Conservation (phyloP, 805 yeast genomes). For the Starmerella khaoyaiensis region DNA sequence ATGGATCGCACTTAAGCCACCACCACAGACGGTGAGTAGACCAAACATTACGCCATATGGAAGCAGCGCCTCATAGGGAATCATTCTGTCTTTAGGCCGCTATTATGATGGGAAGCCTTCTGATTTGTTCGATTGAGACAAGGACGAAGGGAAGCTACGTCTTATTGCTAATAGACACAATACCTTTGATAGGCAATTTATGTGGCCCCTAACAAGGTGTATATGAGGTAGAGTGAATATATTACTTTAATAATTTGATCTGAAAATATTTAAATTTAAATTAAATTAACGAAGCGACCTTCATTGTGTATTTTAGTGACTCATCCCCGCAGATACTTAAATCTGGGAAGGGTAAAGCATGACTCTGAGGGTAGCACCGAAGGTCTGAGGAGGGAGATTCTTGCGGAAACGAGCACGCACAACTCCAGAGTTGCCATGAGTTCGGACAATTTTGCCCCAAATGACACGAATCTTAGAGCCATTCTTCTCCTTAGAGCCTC, state of each 20-base stretch:
- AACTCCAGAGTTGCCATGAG: conserved; percentile 97
- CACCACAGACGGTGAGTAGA: conserved; percentile 43
- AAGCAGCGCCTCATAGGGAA: conserved; percentile 57
- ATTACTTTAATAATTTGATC: too few species aligned
- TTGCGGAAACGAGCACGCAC: conserved; percentile 98
- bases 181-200: too few species aligned
- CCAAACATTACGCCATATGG: conserved; percentile 48
- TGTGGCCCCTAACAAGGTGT: too few species aligned
- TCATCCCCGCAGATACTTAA: conserved; percentile 33
- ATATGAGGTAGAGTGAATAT: too few species aligned
- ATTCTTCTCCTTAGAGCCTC: conserved; percentile 94
- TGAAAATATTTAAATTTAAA: conserved; percentile 14
- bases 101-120: too few species aligned
- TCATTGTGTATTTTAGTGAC: conserved; percentile 3
- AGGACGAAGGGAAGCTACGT: too few species aligned
- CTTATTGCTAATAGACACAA: too few species aligned
- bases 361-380: conserved; percentile 99
- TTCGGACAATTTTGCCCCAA: conserved; percentile 98
- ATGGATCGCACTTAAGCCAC: conserved; percentile 35
- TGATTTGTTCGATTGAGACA: too few species aligned
- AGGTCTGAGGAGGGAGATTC: conserved; percentile 98
- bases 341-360: conserved; percentile 99
- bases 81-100: conserved; percentile 30
- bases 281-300: conserved; percentile 13
- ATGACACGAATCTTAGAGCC: conserved; percentile 98